Evolutionary conservation across 495 filamentous ascomycete genomes (phyloP), one percentile per base, ranked within the genome.

Genomic region (Opeltia flavorubescens): DNA sequence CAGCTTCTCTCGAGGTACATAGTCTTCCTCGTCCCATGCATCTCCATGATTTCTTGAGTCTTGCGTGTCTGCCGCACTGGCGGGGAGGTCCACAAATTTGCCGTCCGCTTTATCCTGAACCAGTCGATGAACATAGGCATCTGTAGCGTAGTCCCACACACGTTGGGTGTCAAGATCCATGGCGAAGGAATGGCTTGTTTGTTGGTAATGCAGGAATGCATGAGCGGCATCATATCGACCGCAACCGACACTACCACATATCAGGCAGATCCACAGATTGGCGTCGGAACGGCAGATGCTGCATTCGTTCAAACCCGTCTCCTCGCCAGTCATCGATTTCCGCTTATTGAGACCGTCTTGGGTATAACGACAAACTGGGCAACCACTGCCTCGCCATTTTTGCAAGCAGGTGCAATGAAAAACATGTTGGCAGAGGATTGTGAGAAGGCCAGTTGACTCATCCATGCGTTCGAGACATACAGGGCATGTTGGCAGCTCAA

Each of bases 381-480:
- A 98, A 25, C 89, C 89, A 42, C 75, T 81, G 17, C 89, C 91
- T 57, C 82, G 83, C 91, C 91, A 98, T 57, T 94, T 96, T 55
- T 94, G 84, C 0, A 98, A 71, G 66, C 91, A 98, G 5, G 83
- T 86, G 61, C 91, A 98, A 65, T 98, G 91, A 60, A 98, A 98
- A 46, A 98, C 88, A 53, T 98, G 91, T 56, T 96, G 93, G 62
- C 91, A 98, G 50, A 89, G 79, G 29, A 96, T 96, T 1, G 91
- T 98, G 54, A 96, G 75, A 3, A 98, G 68, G 4, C 91, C 91
- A 0, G 86, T 88, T 5, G 89, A 95, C 55, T 98, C 89, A 54
- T 98, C 91, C 91, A 98, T 98, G 28, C 91, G 81, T 64, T 98
- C 91, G 11, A 98, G 74, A 53, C 91, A 98, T 12, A 98, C 93